Conservation (phyloP, 2,329 filamentous ascomycete species). For the Exophiala bonariae region DNA sequence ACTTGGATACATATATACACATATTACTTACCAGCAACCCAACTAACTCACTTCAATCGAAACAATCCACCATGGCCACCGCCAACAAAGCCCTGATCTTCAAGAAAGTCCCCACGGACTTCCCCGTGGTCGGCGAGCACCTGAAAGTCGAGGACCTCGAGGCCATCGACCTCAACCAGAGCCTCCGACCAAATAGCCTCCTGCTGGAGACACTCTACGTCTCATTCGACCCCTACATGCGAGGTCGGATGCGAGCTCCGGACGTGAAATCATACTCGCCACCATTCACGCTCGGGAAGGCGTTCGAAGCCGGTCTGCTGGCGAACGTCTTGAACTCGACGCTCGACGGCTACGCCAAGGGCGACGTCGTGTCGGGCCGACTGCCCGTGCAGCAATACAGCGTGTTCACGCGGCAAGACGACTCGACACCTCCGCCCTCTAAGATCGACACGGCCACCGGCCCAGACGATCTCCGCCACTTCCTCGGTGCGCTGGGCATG, state of each 20-base stretch:
- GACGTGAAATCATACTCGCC: constrained; percentile 66
- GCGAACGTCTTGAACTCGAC: constrained; percentile 71
- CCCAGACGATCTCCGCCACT: constrained; percentile 49
- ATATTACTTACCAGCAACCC: too few relatives aligned
- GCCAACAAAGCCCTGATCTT: constrained; percentile 75
- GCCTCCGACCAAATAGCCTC: constrained; percentile 57
- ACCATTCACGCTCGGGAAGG: constrained; percentile 60
- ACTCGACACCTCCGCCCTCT: background rate
- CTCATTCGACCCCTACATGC: constrained; percentile 76
- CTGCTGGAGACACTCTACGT: constrained; percentile 65
- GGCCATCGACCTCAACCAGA: constrained; percentile 61
- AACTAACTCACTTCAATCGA: too few relatives aligned
- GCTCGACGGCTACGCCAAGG: constrained; percentile 61
- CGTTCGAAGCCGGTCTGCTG: constrained; percentile 65
- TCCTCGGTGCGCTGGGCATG: constrained; percentile 77
- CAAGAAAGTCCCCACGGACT: constrained; percentile 65
- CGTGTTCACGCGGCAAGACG: constrained; percentile 4
- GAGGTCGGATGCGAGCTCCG: constrained; percentile 68
- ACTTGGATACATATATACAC: too few relatives aligned
- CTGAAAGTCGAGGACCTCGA: constrained; percentile 65
- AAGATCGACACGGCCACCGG: constrained; percentile 14
- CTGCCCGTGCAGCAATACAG: constrained; percentile 69
- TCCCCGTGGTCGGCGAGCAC: constrained; percentile 70
- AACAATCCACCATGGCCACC: constrained; percentile 22
- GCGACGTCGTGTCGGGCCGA: constrained; percentile 61